phyloP scores from a whole-genome alignment of 495 filamentous ascomycete genomes.

The Aspergillus saccharolyticus region DNA sequence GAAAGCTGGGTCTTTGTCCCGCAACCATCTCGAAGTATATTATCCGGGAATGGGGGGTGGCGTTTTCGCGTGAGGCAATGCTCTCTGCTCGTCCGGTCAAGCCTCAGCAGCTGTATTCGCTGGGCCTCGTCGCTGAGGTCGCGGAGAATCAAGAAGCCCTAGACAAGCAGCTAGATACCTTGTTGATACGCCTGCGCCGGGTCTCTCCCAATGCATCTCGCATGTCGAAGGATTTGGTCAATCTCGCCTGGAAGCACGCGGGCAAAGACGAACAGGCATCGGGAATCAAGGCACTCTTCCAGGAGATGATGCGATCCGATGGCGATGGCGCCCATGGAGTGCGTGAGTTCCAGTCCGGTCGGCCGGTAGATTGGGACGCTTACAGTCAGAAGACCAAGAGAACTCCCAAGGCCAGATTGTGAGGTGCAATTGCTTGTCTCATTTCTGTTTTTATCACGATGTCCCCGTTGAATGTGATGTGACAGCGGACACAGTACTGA shows the following conservation, averaged over 20 bases:
- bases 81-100: slow-evolving; percentile 25
- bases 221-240: slow-evolving; percentile 23
- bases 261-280: slow-evolving; percentile 10
- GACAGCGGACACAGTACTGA: no score
- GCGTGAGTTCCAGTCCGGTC: slow-evolving; percentile 18
- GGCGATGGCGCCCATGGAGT: slow-evolving; percentile 20
- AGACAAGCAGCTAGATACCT: neutral
- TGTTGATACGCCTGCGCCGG: slow-evolving; percentile 12
- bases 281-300: slow-evolving; percentile 17
- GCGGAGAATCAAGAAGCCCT: slow-evolving; percentile 9
- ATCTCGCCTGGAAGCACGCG: slow-evolving; percentile 20
- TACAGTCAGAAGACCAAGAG: no score
- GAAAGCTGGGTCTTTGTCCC: slow-evolving; percentile 28
- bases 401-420: no score
- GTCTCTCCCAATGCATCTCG: slow-evolving; percentile 19
- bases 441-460: no score
- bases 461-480: no score
- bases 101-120: slow-evolving; percentile 19
- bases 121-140: slow-evolving; percentile 18
- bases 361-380: slow-evolving; percentile 21
- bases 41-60: slow-evolving; percentile 25
- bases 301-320: slow-evolving; percentile 21
- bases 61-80: slow-evolving; percentile 28
- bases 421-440: no score
- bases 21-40: slow-evolving; percentile 33